Base-by-base conservation (phyloP, 768 basidiomycete species). In the Lentinula aciculospora region DNA sequence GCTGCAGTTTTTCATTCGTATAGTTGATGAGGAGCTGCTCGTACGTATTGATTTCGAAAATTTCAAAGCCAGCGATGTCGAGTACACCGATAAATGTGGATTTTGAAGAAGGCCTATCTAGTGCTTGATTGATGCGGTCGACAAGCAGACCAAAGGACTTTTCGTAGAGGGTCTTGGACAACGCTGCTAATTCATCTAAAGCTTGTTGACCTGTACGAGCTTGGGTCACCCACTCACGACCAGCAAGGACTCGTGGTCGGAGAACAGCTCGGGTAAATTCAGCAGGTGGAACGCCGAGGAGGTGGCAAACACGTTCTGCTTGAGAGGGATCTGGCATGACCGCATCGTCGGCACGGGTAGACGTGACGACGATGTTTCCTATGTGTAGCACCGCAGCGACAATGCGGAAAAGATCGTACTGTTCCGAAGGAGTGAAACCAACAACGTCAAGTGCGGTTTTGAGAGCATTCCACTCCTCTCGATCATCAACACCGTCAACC, bases 41-140 rank as follows among this genome's bases (percentile, higher is more conserved):
- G 70, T 98, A 99, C 8, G 89, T 89, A 69, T 98, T 98, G 65
- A 88, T 78, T 56, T 91, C 89, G 74, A 92, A 92, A 60, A 99
- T 99, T 72, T 99, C 97, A 73, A 99, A 99, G 8, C 97, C 97
- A 6, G 97, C 97, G 53, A 99, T 99, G 82, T 99, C 97, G 31
- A 99, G 81, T 8, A 99, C 97, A 42, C 97, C 97, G 60, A 99
- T 98, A 71, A 98, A 99, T 1, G 91, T 90, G 7, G 89, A 84
- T 73, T 95, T 92, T 42, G 88, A 88, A 2, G 91, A 88, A 2
- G 96, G 96, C 3, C 96, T 83, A 66, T 98, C 96, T 3, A 99
- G 80, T 1, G 95, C 95, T 28, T 84, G 84, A 69, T 99, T 99
- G 70, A 99, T 92, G 34, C 94, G 82, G 62, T 98, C 96, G 23